Percentiles rank a stretch among this genome's conserved stretches.
Conservation (phyloP, 345 rosid species). For the Lumnitzera littorea region DNA sequence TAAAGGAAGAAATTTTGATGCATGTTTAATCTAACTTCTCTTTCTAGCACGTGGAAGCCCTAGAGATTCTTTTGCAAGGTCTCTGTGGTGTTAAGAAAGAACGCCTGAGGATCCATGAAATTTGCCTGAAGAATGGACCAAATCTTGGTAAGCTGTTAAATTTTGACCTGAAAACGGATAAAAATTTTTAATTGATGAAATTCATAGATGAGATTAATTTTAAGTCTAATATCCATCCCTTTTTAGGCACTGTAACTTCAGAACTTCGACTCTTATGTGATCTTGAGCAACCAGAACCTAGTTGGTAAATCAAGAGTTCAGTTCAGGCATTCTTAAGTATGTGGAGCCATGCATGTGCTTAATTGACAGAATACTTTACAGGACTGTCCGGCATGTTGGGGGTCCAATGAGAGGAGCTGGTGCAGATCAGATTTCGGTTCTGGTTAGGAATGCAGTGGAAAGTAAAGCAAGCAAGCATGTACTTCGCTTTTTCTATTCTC, state of each 20-base stretch:
- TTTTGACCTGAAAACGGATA: neutral
- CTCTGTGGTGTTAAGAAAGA: constrained; percentile 94
- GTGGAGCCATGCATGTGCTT: neutral
- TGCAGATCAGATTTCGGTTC: constrained; percentile 83
- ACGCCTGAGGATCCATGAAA: constrained; percentile 80
- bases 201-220: neutral
- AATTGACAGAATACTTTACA: constrained; percentile 11
- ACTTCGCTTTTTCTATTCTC: constrained; percentile 58
- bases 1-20: neutral
- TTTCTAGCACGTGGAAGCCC: constrained; percentile 92
- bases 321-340: neutral
- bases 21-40: neutral
- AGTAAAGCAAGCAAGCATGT: constrained; percentile 98
- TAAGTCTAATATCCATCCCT: constrained; percentile 1
- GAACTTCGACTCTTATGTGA: constrained; percentile 87
- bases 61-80: constrained; percentile 95
- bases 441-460: constrained; percentile 76
- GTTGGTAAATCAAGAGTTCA: constrained; percentile 42
- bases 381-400: constrained; percentile 92
- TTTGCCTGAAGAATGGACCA: constrained; percentile 70
- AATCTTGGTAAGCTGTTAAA: constrained; percentile 46
- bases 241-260: constrained; percentile 56
- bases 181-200: too few relatives aligned
- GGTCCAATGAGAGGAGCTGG: constrained; percentile 90
- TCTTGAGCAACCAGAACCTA: constrained; percentile 78